A percentile compares a stretch with the other conserved stretches of the same genome.
Evolutionary conservation across 1,284 basidiomycete species (phyloP).

Genomic region (Clitocybe nebularis): DNA sequence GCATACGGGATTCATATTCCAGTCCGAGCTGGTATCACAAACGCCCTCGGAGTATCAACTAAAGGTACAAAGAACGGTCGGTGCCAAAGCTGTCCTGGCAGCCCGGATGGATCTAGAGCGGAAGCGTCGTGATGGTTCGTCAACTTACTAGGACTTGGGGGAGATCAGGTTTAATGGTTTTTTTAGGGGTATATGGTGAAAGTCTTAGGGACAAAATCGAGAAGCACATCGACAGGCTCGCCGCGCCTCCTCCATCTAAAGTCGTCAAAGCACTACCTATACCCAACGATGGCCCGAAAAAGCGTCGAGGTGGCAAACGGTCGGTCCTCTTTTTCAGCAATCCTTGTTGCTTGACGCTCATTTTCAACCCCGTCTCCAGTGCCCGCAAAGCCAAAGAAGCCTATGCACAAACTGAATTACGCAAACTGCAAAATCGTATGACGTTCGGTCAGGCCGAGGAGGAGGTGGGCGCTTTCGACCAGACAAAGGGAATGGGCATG

Average conservation of each 20-base stretch:
- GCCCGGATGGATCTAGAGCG: conserved; percentile 92
- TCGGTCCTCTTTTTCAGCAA: conserved; percentile 29
- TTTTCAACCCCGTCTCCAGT: conserved; percentile 34
- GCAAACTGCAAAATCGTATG: conserved; percentile 97
- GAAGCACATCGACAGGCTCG: conserved; percentile 87
- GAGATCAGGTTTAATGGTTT: background rate
- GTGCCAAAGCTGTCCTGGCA: conserved; percentile 88
- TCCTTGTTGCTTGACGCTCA: conserved; percentile 3
- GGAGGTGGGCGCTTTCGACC: conserved; percentile 94
- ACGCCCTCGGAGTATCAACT: conserved; percentile 91
- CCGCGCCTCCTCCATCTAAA: conserved; percentile 93
- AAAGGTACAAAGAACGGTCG: conserved; percentile 90
- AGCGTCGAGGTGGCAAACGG: conserved; percentile 93
- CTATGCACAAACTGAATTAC: conserved; percentile 93
- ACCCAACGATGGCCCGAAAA: conserved; percentile 93
- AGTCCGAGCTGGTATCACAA: conserved; percentile 82
- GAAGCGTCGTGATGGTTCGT: conserved; percentile 68
- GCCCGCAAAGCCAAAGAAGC: conserved; percentile 97
- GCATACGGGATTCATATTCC: conserved; percentile 97
- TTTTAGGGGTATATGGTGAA: conserved; percentile 73
- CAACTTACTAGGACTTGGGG: background rate
- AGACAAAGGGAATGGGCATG: conserved; percentile 97
- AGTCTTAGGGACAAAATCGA: conserved; percentile 83
- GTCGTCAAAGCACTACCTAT: conserved; percentile 94
- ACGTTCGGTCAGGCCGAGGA: conserved; percentile 94